Percentiles rank a stretch among this genome's conserved stretches.
These are phyloP conservation scores for Yamadazyma diospyri DNA, from an alignment of 1,139 yeast genomes.

Conservation along the genomic window DNA sequence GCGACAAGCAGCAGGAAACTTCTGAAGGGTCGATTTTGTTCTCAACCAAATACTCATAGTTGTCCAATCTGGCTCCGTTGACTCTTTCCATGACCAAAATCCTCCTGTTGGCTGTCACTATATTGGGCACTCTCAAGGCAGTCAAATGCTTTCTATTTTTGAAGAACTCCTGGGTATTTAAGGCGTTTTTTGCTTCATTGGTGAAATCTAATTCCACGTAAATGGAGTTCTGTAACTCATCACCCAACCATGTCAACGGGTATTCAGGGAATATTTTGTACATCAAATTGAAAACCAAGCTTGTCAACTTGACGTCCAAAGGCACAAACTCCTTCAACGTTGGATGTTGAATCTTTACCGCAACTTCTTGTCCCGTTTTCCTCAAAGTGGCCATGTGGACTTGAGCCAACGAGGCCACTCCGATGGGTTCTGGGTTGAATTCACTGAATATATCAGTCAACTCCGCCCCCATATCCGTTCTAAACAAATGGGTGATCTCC, in stretches of 20 bases:
- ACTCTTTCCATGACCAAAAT: constrained; percentile 86
- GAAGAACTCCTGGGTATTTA: constrained; percentile 65
- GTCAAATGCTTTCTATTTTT: constrained; percentile 52
- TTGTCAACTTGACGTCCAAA: constrained; percentile 75
- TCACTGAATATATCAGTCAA: constrained; percentile 65
- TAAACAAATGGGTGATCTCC: constrained; percentile 65
- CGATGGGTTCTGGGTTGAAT: constrained; percentile 75
- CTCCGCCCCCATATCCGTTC: constrained; percentile 58
- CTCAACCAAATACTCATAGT: constrained; percentile 57
- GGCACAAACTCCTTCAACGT: constrained; percentile 85
- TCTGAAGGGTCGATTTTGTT: constrained; percentile 70
- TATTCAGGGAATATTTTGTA: constrained; percentile 86
- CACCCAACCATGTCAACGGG: constrained; percentile 90
- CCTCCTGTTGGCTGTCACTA: constrained; percentile 63
- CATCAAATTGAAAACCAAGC: constrained; percentile 70
- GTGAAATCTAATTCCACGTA: constrained; percentile 85
- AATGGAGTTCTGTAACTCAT: constrained; percentile 81
- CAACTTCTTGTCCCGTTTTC: constrained; percentile 67
- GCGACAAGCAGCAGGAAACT: constrained; percentile 82
- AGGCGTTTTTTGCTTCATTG: constrained; percentile 82
- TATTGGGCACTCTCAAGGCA: constrained; percentile 75
- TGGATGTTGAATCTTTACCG: constrained; percentile 95
- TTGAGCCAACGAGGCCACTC: constrained; percentile 95
- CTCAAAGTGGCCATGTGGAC: constrained; percentile 77
- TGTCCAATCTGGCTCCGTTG: constrained; percentile 80